phyloP scores from a whole-genome alignment of 2,329 filamentous ascomycete genomes.

The Exophiala bonariae region DNA sequence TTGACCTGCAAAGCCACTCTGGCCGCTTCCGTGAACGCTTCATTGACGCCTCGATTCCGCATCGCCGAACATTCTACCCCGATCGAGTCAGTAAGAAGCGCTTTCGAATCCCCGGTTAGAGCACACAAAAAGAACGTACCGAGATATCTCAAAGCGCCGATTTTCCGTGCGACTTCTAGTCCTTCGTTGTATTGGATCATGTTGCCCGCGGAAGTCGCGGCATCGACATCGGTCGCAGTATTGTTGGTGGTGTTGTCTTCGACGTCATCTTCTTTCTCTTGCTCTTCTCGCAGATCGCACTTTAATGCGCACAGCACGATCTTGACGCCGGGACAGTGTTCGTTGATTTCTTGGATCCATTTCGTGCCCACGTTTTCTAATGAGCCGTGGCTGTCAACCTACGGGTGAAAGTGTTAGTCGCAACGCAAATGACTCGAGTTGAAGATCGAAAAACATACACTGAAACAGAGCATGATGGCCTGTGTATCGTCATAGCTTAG shows the following conservation, averaged over 20 bases:
- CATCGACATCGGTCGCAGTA: neutral
- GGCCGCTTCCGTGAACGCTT: constrained; percentile 96
- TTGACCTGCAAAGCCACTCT: constrained; percentile 74
- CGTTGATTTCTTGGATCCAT: constrained; percentile 96
- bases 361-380: constrained; percentile 98
- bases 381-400: constrained; percentile 90
- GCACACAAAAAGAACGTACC: constrained; percentile 51
- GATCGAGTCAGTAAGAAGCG: neutral
- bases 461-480: constrained; percentile 98
- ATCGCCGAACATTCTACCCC: constrained; percentile 88
- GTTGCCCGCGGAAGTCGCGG: constrained; percentile 35
- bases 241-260: constrained; percentile 33
- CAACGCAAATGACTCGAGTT: neutral
- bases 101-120: neutral
- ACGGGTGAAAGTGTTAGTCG: neutral
- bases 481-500: constrained; percentile 98
- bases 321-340: constrained; percentile 95
- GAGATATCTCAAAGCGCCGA: constrained; percentile 89
- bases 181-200: constrained; percentile 86
- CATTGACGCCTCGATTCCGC: constrained; percentile 96
- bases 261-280: constrained; percentile 66
- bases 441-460: constrained; percentile 47
- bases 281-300: constrained; percentile 87
- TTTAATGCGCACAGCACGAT: constrained; percentile 94
- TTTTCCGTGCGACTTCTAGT: constrained; percentile 84